Evolutionary conservation across 345 rosid genomes (phyloP).

Genomic region (Salix arbutifolia): DNA sequence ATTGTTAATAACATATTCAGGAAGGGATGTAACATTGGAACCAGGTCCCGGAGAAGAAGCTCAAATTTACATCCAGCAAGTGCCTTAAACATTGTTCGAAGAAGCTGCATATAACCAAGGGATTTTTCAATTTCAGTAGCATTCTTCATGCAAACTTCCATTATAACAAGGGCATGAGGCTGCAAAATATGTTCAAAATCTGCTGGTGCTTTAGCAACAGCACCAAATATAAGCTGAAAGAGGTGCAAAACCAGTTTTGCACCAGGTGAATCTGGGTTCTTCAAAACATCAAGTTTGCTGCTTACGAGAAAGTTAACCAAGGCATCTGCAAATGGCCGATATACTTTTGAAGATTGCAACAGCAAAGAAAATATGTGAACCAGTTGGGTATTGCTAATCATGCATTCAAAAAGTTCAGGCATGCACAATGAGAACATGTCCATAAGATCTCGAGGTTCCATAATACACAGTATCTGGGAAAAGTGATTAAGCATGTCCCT

Average conservation of each 20-base stretch:
- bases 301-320: constrained; percentile 80
- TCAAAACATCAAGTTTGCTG: constrained; percentile 85
- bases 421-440: constrained; percentile 97
- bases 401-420: constrained; percentile 97
- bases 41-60: constrained; percentile 76
- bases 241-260: constrained; percentile 90
- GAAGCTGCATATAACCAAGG: constrained; percentile 90
- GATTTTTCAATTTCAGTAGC: constrained; percentile 93
- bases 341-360: constrained; percentile 74
- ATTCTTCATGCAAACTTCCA: constrained; percentile 96
- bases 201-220: constrained; percentile 83
- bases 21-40: constrained; percentile 36
- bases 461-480: constrained; percentile 85
- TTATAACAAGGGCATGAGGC: constrained; percentile 90
- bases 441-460: constrained; percentile 99
- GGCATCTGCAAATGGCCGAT: constrained; percentile 88
- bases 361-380: constrained; percentile 90
- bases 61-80: constrained; percentile 94
- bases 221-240: constrained; percentile 84
- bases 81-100: constrained; percentile 82
- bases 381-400: constrained; percentile 81
- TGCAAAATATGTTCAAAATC: constrained; percentile 96
- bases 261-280: constrained; percentile 79
- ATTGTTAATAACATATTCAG: constrained; percentile 67
- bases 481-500: constrained; percentile 83